These are phyloP conservation scores for Pichia sp. DNA, from an alignment of 1,139 yeast genomes.

Conservation along the genomic window DNA sequence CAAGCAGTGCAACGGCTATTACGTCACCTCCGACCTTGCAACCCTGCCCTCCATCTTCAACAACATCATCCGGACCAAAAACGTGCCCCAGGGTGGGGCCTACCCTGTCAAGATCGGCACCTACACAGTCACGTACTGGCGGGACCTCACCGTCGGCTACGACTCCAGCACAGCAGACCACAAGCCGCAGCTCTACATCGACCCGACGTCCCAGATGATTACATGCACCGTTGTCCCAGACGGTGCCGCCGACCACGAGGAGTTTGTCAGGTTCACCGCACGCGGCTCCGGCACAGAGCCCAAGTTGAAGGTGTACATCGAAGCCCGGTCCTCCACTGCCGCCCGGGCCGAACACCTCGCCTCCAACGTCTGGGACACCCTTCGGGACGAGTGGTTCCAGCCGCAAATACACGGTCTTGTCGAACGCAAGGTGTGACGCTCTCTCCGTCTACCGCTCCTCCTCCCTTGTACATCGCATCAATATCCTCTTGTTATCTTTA, in stretches of 20 bases:
- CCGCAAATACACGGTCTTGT: slow-evolving; percentile 42
- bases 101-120: slow-evolving; percentile 39
- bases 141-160: slow-evolving; percentile 81
- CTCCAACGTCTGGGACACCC: slow-evolving; percentile 59
- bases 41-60: slow-evolving; percentile 53
- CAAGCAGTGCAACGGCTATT: slow-evolving; percentile 85
- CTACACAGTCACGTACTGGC: slow-evolving; percentile 58
- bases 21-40: slow-evolving; percentile 46
- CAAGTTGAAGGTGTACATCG: slow-evolving; percentile 85
- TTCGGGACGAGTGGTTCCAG: slow-evolving; percentile 56
- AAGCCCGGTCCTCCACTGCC: slow-evolving; percentile 54
- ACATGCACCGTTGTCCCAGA: slow-evolving; percentile 49
- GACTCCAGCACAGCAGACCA: slow-evolving; percentile 63
- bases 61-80: slow-evolving; percentile 18
- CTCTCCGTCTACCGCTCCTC: not conserved
- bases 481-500: not conserved
- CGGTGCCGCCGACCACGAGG: slow-evolving; percentile 22
- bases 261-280: slow-evolving; percentile 66
- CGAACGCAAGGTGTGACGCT: slow-evolving; percentile 33
- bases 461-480: no score
- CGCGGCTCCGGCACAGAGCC: slow-evolving; percentile 98
- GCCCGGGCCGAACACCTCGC: slow-evolving; percentile 50
- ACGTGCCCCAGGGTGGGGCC: slow-evolving; percentile 35
- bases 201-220: slow-evolving; percentile 78
- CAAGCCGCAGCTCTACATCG: slow-evolving; percentile 64